phyloP scores from a whole-genome alignment of 257 asterid species.

The Striga asiatica region DNA sequence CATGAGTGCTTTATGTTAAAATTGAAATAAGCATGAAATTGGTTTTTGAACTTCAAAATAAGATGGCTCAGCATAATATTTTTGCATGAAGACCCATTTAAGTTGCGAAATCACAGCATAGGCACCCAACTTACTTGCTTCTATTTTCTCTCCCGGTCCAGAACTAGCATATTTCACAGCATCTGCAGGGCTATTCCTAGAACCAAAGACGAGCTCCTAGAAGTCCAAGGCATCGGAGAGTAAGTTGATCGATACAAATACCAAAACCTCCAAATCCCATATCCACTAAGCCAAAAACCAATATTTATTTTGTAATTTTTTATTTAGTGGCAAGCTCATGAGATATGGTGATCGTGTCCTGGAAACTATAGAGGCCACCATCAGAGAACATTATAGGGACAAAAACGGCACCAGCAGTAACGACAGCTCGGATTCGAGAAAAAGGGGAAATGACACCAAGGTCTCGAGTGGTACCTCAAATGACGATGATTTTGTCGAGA shows the following conservation, averaged over 20 bases:
- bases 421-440: slow-evolving; percentile 55
- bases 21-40: no score
- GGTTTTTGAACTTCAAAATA: no score
- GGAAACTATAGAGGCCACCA: slow-evolving; percentile 67
- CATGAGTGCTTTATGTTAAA: no score
- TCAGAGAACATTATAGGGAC: slow-evolving; percentile 48
- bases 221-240: slow-evolving; percentile 82
- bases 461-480: slow-evolving; percentile 13
- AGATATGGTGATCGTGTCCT: slow-evolving; percentile 70
- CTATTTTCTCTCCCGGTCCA: slow-evolving; percentile 17
- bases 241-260: no score
- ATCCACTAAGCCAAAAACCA: no score
- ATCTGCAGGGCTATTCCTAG: slow-evolving; percentile 62
- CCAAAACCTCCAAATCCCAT: no score
- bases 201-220: slow-evolving; percentile 63
- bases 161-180: slow-evolving; percentile 46
- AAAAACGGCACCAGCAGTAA: slow-evolving; percentile 51
- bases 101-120: not conserved
- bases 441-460: slow-evolving; percentile 33
- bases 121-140: not conserved
- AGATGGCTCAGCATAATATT: no score
- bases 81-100: not conserved
- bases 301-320: slow-evolving; percentile 5
- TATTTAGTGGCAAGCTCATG: slow-evolving; percentile 48
- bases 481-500: slow-evolving; percentile 36